phyloP scores from a whole-genome alignment of 129 eudicot species.

The Tagetes erecta region DNA sequence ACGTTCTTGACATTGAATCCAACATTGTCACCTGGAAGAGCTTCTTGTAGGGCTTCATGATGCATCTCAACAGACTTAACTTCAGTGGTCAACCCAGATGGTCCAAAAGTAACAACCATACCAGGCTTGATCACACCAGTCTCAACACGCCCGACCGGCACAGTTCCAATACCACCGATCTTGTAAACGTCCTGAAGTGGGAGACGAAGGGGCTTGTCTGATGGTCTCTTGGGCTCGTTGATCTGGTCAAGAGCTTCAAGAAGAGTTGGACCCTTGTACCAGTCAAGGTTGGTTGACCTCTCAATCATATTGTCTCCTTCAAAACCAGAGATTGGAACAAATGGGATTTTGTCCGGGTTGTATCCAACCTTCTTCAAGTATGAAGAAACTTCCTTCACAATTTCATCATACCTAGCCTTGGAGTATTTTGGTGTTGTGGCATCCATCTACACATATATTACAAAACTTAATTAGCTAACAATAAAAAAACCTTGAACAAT shows the following conservation, averaged over 20 bases:
- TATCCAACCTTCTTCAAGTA: slow-evolving; percentile 55
- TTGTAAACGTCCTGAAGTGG: slow-evolving; percentile 58
- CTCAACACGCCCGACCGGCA: slow-evolving; percentile 54
- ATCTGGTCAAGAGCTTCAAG: slow-evolving; percentile 52
- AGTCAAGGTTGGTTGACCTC: slow-evolving; percentile 56
- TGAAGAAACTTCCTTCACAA: slow-evolving; percentile 50
- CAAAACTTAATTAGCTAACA: not conserved
- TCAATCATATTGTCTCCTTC: slow-evolving; percentile 58
- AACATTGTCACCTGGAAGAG: slow-evolving; percentile 51
- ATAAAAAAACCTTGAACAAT: not conserved
- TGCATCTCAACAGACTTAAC: slow-evolving; percentile 21
- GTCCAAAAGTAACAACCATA: slow-evolving; percentile 39
- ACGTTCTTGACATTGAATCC: slow-evolving; percentile 56
- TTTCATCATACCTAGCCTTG: slow-evolving; percentile 45
- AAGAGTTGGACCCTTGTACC: slow-evolving; percentile 61
- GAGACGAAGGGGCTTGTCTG: slow-evolving; percentile 58
- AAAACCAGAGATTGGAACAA: slow-evolving; percentile 49
- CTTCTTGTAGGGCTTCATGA: slow-evolving; percentile 19
- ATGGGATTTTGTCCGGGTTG: slow-evolving; percentile 52
- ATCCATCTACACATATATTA: slow-evolving; percentile 35
- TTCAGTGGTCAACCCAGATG: slow-evolving; percentile 19
- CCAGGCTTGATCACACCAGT: slow-evolving; percentile 51
- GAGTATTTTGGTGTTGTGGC: slow-evolving; percentile 56
- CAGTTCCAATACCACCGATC: slow-evolving; percentile 60
- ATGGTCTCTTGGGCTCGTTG: slow-evolving; percentile 51